Evolutionary conservation across 768 basidiomycete genomes (phyloP), one percentile per base, ranked within the genome.

Genomic region (Tulasnella sp.): DNA sequence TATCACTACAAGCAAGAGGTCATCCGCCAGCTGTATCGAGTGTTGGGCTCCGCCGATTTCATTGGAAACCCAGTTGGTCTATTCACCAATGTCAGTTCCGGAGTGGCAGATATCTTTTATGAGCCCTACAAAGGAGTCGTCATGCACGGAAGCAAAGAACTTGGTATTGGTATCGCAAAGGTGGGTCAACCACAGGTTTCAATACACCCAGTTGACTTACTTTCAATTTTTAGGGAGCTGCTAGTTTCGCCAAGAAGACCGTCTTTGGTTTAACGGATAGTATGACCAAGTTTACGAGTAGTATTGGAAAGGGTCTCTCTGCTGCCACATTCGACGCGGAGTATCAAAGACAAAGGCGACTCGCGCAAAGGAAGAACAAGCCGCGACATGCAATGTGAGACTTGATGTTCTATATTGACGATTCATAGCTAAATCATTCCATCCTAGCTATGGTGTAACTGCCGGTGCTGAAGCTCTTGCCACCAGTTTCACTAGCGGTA

Each of bases 191-290:
- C n/a, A n/a, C n/a, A n/a, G n/a, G n/a, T n/a, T n/a, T n/a, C n/a
- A n/a, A n/a, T n/a, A n/a, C n/a, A n/a, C n/a, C n/a, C n/a, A n/a
- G n/a, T n/a, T n/a, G n/a, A n/a, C n/a, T n/a, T 27, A 31, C n/a
- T 24, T 33, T 16, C 12, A 53, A 51, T 48, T 55, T 53, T 12
- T 59, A 92, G 83, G 95, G 95, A 39, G 93, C 93, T 0, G 90
- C 92, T 5, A 96, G 91, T 63, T 92, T 99, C 58, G 85, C 96
- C 48, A 98, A 98, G 72, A 99, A 99, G 70, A 95, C 93, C 0
- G 87, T 98, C 5, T 99, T 98, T 59, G 95, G 95, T 32, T 64
- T 99, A 37, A 85, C 86, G 29, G 93, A 99, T 61, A 93, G 89
- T 62, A 71, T 99, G 63, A 92, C 92, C n/a, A 98, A 96, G 66